Conservation (phyloP, 352 stramenopile species). For the Globisporangium emineosum region DNA sequence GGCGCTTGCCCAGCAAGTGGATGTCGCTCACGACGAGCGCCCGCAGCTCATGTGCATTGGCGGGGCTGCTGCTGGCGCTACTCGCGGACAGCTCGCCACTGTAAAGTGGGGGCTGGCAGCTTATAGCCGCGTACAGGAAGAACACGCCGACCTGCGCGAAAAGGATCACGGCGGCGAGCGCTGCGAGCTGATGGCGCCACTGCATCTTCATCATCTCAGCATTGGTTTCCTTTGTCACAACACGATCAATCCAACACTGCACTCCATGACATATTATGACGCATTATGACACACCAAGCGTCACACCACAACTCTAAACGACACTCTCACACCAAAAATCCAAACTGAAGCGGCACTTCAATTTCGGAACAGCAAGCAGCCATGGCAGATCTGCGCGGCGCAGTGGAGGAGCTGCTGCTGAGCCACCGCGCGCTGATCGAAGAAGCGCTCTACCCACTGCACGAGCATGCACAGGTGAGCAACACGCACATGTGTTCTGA, state of each 20-base stretch:
- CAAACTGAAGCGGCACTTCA: no score
- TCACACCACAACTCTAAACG: not conserved
- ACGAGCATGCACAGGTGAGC: conserved; percentile 32
- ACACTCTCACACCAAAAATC: no score
- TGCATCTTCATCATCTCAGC: not conserved
- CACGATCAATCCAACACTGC: no score
- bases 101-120: conserved; percentile 2
- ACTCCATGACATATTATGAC: not conserved
- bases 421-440: conserved; percentile 39
- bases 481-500: not conserved
- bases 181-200: conserved; percentile 18
- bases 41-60: conserved; percentile 16
- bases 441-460: conserved; percentile 25
- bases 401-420: conserved; percentile 48
- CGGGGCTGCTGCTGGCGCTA: not conserved
- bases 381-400: conserved; percentile 10
- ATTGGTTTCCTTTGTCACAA: not conserved
- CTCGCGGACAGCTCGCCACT: not conserved
- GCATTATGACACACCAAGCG: not conserved
- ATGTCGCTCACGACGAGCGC: conserved; percentile 70
- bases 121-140: conserved; percentile 52
- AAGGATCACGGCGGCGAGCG: conserved; percentile 25
- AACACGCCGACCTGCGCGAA: conserved; percentile 56
- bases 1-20: conserved; percentile 67
- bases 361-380: not conserved